These are phyloP conservation scores for Diaporthe aspalathi DNA, from an alignment of 2,329 filamentous ascomycete species.

Conservation along the genomic window DNA sequence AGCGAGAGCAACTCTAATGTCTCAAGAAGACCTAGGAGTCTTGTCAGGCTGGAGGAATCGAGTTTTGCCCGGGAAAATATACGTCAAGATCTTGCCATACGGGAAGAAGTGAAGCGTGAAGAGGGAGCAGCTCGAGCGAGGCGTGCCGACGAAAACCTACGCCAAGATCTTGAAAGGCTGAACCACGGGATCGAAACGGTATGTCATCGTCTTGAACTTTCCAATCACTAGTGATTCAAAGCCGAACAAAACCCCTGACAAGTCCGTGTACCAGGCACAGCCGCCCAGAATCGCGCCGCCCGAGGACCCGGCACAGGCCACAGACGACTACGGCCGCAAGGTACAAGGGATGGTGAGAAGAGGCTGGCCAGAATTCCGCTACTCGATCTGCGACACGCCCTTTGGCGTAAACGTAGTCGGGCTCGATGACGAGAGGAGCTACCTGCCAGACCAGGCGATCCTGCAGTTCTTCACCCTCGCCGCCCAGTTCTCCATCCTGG, in stretches of 20 bases:
- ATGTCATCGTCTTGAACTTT: neutral
- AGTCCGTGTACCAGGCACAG: neutral
- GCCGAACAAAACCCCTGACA: neutral
- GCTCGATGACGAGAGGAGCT: neutral
- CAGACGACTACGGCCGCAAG: conserved; percentile 12
- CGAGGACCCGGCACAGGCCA: neutral
- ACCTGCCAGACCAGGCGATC: conserved; percentile 38
- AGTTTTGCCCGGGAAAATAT: too few species aligned
- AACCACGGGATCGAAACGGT: neutral
- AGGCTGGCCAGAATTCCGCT: neutral
- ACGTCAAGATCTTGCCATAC: too few species aligned
- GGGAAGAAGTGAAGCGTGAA: too few species aligned
- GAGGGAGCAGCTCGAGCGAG: too few species aligned
- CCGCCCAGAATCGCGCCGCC: neutral
- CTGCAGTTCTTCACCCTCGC: conserved; percentile 50
- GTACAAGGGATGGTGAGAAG: neutral
- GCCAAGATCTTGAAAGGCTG: neutral
- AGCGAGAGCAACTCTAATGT: too few species aligned
- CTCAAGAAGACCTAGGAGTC: too few species aligned
- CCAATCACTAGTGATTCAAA: neutral
- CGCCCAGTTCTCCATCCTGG: conserved; percentile 41
- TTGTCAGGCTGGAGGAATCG: too few species aligned
- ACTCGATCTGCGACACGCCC: conserved; percentile 21
- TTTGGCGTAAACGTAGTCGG: conserved; percentile 28
- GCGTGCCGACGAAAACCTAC: neutral